These are phyloP conservation scores for Xerocomus spinulosus DNA, from an alignment of 768 basidiomycete genomes.

Conservation along the genomic window DNA sequence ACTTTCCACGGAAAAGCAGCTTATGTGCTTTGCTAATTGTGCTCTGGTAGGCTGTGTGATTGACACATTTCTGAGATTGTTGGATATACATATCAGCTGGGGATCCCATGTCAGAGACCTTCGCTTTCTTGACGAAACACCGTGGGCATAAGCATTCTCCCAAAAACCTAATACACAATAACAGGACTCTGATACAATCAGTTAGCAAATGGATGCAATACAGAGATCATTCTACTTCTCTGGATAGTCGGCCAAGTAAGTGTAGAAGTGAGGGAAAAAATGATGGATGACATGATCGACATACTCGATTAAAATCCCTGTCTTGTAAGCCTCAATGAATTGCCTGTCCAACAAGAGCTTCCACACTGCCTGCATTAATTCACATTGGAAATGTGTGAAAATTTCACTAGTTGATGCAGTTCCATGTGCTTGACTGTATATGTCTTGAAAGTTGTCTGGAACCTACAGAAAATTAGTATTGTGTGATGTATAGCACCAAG, in stretches of 20 bases:
- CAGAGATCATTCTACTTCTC: too few relatives aligned
- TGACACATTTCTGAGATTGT: not conserved
- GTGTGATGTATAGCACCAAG: conserved; percentile 12
- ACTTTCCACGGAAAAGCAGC: not conserved
- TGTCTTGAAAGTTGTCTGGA: conserved; percentile 9
- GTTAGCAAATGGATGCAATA: too few relatives aligned
- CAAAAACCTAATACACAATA: conserved; percentile 6
- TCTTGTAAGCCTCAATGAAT: not conserved
- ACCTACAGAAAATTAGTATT: conserved; percentile 3
- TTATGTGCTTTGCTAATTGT: not conserved
- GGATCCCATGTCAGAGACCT: conserved; percentile 14
- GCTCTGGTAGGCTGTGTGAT: rapidly evolving
- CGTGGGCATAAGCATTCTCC: conserved; percentile 26
- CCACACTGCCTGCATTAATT: conserved; percentile 4
- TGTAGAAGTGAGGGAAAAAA: not conserved
- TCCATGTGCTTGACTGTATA: not conserved
- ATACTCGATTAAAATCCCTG: not conserved
- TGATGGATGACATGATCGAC: not conserved
- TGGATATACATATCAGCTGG: not conserved
- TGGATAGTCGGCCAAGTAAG: conserved; percentile 1
- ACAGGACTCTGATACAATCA: not conserved
- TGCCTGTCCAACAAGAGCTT: not conserved
- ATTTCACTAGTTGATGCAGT: not conserved
- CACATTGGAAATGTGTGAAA: not conserved
- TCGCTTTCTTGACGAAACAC: conserved; percentile 15